Conservation (phyloP, 1,284 basidiomycete genomes). For the Irpex sp. region DNA sequence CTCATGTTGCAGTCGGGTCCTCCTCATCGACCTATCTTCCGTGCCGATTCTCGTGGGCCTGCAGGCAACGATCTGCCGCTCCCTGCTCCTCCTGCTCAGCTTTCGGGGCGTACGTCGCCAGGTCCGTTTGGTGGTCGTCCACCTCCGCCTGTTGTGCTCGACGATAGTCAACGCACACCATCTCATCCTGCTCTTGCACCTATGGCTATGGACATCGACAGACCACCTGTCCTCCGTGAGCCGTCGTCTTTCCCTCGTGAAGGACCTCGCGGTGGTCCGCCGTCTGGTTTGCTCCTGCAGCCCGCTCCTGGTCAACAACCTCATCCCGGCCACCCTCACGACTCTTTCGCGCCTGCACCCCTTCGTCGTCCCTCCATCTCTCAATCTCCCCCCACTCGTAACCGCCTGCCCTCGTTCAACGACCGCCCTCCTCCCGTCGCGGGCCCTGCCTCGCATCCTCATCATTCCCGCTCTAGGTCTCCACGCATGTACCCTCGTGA, state of each 20-base stretch:
- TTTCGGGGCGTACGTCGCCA: slow-evolving; percentile 47
- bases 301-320: slow-evolving; percentile 56
- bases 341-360: slow-evolving; percentile 46
- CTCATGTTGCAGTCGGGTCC: slow-evolving; percentile 50
- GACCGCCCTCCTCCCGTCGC: slow-evolving; percentile 38
- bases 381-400: slow-evolving; percentile 46
- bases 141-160: slow-evolving; percentile 72
- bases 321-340: slow-evolving; percentile 40
- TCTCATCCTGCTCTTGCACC: slow-evolving; percentile 69
- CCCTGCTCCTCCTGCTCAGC: slow-evolving; percentile 53
- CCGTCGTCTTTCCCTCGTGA: slow-evolving; percentile 39
- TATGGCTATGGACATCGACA: slow-evolving; percentile 65
- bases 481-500: slow-evolving; percentile 53
- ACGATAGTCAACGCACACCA: slow-evolving; percentile 60
- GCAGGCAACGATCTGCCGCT: slow-evolving; percentile 50
- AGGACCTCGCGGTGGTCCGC: slow-evolving; percentile 43
- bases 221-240: slow-evolving; percentile 53
- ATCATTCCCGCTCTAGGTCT: slow-evolving; percentile 42
- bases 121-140: slow-evolving; percentile 75
- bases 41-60: slow-evolving; percentile 62
- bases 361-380: slow-evolving; percentile 50
- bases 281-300: slow-evolving; percentile 52
- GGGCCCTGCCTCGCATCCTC: slow-evolving; percentile 44
- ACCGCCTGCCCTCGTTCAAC: slow-evolving; percentile 36
- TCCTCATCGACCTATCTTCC: slow-evolving; percentile 50